phyloP scores from a whole-genome alignment of 257 asterid genomes.

The Salvia splendens region DNA sequence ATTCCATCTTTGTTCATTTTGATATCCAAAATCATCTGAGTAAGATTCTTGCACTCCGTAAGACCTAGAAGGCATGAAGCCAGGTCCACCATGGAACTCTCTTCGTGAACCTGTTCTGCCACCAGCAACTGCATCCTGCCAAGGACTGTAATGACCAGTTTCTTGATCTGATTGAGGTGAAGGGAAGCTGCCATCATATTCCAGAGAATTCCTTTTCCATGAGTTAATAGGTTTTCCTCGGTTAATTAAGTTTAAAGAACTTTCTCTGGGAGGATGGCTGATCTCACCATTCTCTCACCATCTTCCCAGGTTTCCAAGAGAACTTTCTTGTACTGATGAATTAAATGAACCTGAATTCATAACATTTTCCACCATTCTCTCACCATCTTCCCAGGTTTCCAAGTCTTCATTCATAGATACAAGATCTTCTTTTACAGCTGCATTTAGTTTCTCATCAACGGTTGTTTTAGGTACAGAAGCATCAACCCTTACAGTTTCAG shows the following conservation, averaged over 20 bases:
- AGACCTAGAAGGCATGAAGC: conserved; percentile 55
- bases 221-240: conserved; percentile 58
- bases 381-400: conserved; percentile 88
- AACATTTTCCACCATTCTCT: conserved; percentile 74
- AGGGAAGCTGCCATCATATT: conserved; percentile 49
- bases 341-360: conserved; percentile 52
- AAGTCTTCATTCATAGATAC: conserved; percentile 44
- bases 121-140: conserved; percentile 59
- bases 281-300: too few species aligned
- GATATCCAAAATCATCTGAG: conserved; percentile 66
- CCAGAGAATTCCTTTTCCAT: conserved; percentile 73
- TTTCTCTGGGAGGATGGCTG: conserved; percentile 58
- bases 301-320: too few species aligned
- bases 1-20: conserved; percentile 69
- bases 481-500: conserved; percentile 49
- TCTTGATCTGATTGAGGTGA: conserved; percentile 56
- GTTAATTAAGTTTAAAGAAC: conserved; percentile 54
- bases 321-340: too few species aligned
- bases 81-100: conserved; percentile 67
- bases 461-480: conserved; percentile 33
- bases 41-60: conserved; percentile 54
- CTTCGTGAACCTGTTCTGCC: conserved; percentile 60
- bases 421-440: conserved; percentile 49
- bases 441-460: conserved; percentile 53
- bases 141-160: conserved; percentile 60